Conservation (phyloP, 2,329 filamentous ascomycete species). For the Claviceps digitariae region DNA sequence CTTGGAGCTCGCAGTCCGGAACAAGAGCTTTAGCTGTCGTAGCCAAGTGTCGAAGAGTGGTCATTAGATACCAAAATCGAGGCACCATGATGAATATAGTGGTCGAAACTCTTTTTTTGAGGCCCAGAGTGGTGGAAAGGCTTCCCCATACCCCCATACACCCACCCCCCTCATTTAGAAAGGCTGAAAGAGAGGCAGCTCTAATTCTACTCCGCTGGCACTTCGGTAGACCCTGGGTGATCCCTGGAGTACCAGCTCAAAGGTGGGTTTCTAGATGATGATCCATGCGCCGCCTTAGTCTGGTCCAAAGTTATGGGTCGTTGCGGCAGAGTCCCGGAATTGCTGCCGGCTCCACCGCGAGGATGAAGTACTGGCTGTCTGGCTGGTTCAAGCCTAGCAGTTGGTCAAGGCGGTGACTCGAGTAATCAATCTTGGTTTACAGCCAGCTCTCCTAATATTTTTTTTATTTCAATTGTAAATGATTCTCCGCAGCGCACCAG, state of each 20-base stretch:
- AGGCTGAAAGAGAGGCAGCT: background rate
- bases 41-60: too few species aligned
- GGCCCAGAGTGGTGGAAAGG: too few species aligned
- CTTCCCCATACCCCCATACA: too few species aligned
- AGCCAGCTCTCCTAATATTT: too few species aligned
- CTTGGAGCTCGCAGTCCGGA: background rate
- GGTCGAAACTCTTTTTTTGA: background rate
- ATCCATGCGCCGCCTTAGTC: conserved; percentile 1
- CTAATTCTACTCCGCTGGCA: background rate
- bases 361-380: background rate
- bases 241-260: background rate
- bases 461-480: too few species aligned
- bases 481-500: background rate
- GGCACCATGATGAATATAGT: background rate
- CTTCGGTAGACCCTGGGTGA: background rate
- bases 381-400: too few species aligned
- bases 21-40: background rate
- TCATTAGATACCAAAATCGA: too few species aligned
- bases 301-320: conserved; percentile 9
- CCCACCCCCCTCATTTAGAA: background rate
- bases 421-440: too few species aligned
- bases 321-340: conserved; percentile 18
- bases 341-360: conserved; percentile 16
- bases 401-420: background rate
- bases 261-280: background rate